phyloP scores from a whole-genome alignment of 768 basidiomycete genomes.

The Rhodosporidiobolus sp. region DNA sequence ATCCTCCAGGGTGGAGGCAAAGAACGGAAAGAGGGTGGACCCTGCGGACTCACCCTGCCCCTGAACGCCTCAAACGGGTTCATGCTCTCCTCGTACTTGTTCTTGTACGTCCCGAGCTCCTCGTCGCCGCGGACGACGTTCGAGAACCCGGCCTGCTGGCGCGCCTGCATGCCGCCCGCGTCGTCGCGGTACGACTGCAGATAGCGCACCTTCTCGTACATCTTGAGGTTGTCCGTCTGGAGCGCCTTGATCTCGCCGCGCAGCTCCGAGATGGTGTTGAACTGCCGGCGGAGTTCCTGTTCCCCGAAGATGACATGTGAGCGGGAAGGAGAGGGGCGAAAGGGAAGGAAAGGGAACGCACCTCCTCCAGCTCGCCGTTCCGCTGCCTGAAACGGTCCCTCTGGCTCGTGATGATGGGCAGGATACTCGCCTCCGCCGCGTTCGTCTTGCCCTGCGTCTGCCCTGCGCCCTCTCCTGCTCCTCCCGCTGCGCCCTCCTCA shows the following conservation, averaged over 20 bases:
- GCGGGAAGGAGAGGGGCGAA: background rate
- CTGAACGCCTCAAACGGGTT: slow-evolving; percentile 98
- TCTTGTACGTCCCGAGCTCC: slow-evolving; percentile 82
- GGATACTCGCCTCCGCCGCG: slow-evolving; percentile 84
- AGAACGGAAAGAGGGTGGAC: background rate
- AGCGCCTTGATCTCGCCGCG: slow-evolving; percentile 85
- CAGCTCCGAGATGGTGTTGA: slow-evolving; percentile 89
- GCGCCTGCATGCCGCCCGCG: slow-evolving; percentile 58
- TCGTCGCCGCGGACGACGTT: slow-evolving; percentile 51
- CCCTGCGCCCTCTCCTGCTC: background rate
- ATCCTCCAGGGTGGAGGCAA: background rate
- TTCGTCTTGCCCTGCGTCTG: slow-evolving; percentile 62
- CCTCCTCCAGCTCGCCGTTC: slow-evolving; percentile 95
- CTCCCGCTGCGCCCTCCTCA: background rate
- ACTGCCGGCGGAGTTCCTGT: slow-evolving; percentile 91
- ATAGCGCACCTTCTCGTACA: slow-evolving; percentile 98
- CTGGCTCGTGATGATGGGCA: slow-evolving; percentile 98
- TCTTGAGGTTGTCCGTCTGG: slow-evolving; percentile 91
- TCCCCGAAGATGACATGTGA: background rate
- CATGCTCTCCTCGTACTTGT: slow-evolving; percentile 92
- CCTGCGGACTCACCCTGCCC: slow-evolving; percentile 66
- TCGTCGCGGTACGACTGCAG: slow-evolving; percentile 95
- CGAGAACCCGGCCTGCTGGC: slow-evolving; percentile 34
- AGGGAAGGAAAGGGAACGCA: slow-evolving; percentile 45
- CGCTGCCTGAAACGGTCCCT: slow-evolving; percentile 95